Percentiles rank a stretch among this genome's conserved stretches.
These are phyloP conservation scores for Penicillium flavigenum DNA, from an alignment of 495 filamentous ascomycete species.

Conservation along the genomic window DNA sequence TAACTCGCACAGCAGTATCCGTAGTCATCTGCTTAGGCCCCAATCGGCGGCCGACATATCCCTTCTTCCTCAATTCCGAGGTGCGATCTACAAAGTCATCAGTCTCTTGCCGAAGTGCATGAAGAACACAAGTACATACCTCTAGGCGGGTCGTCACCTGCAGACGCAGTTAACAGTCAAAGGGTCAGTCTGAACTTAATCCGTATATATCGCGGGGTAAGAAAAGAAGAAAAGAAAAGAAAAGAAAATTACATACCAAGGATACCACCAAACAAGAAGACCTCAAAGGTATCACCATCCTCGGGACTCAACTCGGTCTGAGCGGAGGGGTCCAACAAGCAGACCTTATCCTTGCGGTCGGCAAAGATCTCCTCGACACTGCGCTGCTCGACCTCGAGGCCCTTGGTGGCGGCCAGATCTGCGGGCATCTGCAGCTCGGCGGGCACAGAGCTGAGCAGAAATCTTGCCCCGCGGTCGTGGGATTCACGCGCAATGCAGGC, in stretches of 20 bases:
- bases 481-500: conserved; percentile 79
- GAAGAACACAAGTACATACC: conserved; percentile 56
- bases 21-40: conserved; percentile 98
- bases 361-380: conserved; percentile 79
- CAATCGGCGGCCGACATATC: conserved; percentile 81
- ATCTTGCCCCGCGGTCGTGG: conserved; percentile 60
- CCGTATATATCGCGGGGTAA: background rate
- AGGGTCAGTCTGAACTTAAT: conserved; percentile 19
- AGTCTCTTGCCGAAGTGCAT: conserved; percentile 5
- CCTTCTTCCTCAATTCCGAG: conserved; percentile 87
- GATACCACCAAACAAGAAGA: conserved; percentile 95
- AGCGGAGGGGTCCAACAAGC: conserved; percentile 85
- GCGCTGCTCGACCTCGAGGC: conserved; percentile 63
- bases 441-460: conserved; percentile 84
- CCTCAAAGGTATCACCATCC: conserved; percentile 80
- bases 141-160: conserved; percentile 92
- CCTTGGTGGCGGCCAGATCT: conserved; percentile 55
- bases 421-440: conserved; percentile 62
- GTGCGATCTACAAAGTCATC: conserved; percentile 70
- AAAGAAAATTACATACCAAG: conserved; percentile 59
- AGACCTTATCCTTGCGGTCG: conserved; percentile 66
- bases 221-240: conserved; percentile 4
- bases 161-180: background rate
- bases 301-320: conserved; percentile 74
- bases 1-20: conserved; percentile 93